Evolutionary conservation across 1,284 basidiomycete species (phyloP).

Genomic region (Meira nashicola): DNA sequence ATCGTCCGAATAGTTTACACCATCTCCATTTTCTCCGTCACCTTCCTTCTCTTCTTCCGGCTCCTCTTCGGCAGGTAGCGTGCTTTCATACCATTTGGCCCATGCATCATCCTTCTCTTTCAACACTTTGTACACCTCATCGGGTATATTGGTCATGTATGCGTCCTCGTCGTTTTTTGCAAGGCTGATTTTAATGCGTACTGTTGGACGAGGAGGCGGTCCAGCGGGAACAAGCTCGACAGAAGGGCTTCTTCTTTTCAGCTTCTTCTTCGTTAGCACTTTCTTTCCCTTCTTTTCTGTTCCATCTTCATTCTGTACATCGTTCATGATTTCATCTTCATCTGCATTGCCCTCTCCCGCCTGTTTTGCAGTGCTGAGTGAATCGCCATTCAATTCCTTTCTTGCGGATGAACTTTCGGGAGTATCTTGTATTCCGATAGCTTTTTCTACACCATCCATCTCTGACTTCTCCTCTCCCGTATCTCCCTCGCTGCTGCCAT

Average conservation of each 20-base stretch:
- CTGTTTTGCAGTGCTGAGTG: not conserved
- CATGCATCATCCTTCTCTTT: slow-evolving; percentile 31
- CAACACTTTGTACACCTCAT: slow-evolving; percentile 33
- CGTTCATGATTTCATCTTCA: not conserved
- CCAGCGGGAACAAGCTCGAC: slow-evolving; percentile 1
- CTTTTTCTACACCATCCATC: slow-evolving; percentile 14
- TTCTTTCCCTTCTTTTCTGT: slow-evolving; percentile 1
- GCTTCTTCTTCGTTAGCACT: slow-evolving; percentile 7
- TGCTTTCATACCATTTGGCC: slow-evolving; percentile 41
- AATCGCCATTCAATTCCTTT: not conserved
- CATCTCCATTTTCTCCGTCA: not conserved
- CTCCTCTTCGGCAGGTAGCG: slow-evolving; percentile 15
- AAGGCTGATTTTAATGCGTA: slow-evolving; percentile 18
- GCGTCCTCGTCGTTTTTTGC: slow-evolving; percentile 17
- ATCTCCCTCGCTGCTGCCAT: slow-evolving; percentile 26
- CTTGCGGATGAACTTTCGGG: not conserved
- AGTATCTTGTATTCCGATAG: slow-evolving; percentile 13
- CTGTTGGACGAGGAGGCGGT: slow-evolving; percentile 23
- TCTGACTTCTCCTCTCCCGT: slow-evolving; percentile 20
- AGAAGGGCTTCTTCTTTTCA: slow-evolving; percentile 2
- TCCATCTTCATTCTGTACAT: slow-evolving; percentile 2
- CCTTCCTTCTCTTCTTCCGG: slow-evolving; percentile 18
- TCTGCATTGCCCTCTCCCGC: not conserved
- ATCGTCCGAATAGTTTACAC: not conserved
- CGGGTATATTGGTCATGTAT: slow-evolving; percentile 44